phyloP scores from a whole-genome alignment of 2,329 filamentous ascomycete species.

The Penicillium sp. region DNA sequence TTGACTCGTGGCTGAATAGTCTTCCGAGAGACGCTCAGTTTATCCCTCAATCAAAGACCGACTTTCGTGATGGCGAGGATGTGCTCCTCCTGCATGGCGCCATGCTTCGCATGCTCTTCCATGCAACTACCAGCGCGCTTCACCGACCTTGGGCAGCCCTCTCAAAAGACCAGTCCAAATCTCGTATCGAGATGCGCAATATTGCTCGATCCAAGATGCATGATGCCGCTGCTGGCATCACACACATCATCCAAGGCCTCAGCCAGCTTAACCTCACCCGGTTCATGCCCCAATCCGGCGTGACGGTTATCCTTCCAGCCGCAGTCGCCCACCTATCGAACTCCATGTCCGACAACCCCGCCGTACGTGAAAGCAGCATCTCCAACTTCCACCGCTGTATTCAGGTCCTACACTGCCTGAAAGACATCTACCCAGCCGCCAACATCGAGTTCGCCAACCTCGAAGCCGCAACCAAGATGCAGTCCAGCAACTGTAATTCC shows the following conservation, averaged over 20 bases:
- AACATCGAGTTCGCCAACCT: conserved; percentile 58
- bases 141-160: conserved; percentile 78
- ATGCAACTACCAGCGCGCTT: conserved; percentile 80
- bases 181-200: conserved; percentile 57
- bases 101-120: conserved; percentile 86
- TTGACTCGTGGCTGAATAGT: conserved; percentile 67
- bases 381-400: conserved; percentile 80
- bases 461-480: conserved; percentile 33
- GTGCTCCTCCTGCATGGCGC: conserved; percentile 64
- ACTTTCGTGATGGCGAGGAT: conserved; percentile 49
- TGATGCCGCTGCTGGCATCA: conserved; percentile 76
- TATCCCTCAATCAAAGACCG: conserved; percentile 56
- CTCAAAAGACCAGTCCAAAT: conserved; percentile 39
- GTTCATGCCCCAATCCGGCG: conserved; percentile 76
- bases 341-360: conserved; percentile 70
- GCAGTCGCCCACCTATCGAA: conserved; percentile 86
- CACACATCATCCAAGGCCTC: conserved; percentile 69
- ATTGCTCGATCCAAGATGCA: conserved; percentile 72
- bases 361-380: conserved; percentile 64
- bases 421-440: conserved; percentile 79
- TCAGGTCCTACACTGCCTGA: conserved; percentile 73
- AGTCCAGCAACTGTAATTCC: conserved; percentile 24
- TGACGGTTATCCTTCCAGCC: conserved; percentile 78
- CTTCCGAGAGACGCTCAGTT: conserved; percentile 69
- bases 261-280: conserved; percentile 65